phyloP scores from a whole-genome alignment of 2,329 filamentous ascomycete genomes.

The Aspergillus melleus region DNA sequence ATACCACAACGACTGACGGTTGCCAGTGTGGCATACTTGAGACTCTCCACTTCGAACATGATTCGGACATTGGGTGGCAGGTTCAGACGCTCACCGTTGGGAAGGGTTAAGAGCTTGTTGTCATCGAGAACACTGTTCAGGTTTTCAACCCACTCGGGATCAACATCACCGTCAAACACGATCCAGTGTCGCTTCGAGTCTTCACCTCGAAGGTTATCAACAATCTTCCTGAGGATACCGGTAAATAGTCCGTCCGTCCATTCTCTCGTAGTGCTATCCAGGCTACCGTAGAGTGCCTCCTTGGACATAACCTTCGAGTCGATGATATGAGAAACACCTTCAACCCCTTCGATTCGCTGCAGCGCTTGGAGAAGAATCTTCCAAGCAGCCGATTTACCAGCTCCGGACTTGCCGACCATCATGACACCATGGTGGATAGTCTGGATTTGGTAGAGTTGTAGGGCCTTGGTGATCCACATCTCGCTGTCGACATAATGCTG shows the following conservation, averaged over 20 bases:
- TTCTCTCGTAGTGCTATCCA: constrained; percentile 95
- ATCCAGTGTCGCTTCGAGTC: constrained; percentile 98
- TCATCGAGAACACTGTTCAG: constrained; percentile 99
- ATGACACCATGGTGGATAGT: constrained; percentile 98
- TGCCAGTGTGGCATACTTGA: constrained; percentile 95
- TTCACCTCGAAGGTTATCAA: constrained; percentile 96
- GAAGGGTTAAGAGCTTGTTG: constrained; percentile 95
- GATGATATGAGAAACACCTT: constrained; percentile 95
- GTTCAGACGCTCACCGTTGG: constrained; percentile 96
- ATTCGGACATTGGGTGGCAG: constrained; percentile 93
- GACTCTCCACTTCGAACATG: constrained; percentile 98
- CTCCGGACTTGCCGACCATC: constrained; percentile 99
- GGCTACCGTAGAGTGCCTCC: constrained; percentile 90
- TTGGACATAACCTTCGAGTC: constrained; percentile 99
- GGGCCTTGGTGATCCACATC: constrained; percentile 93
- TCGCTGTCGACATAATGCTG: constrained; percentile 88
- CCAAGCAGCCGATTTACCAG: constrained; percentile 96
- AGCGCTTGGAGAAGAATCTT: constrained; percentile 86
- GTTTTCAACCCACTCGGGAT: constrained; percentile 99
- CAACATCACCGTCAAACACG: constrained; percentile 97
- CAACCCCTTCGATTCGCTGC: constrained; percentile 84
- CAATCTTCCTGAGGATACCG: constrained; percentile 95
- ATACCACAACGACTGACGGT: constrained; percentile 99
- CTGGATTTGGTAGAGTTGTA: constrained; percentile 98
- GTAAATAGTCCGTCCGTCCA: constrained; percentile 99